Percentiles rank a stretch among this genome's conserved stretches.
These are phyloP conservation scores for Colletotrichum echinochloae DNA, from an alignment of 2,329 filamentous ascomycete species.

Conservation along the genomic window DNA sequence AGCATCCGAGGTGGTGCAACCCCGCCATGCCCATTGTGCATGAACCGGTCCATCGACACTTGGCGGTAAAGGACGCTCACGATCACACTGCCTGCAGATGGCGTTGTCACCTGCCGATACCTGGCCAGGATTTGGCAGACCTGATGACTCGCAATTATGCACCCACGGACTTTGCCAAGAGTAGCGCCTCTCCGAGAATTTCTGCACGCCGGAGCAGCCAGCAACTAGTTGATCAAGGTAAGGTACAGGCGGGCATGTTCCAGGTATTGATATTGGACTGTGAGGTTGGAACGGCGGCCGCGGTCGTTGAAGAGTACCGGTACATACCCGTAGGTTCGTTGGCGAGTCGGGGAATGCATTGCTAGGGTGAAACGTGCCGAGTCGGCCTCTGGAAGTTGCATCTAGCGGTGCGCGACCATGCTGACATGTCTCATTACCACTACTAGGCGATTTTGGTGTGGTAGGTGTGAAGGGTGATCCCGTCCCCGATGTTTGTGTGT, in stretches of 20 bases:
- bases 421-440: constrained; percentile 14
- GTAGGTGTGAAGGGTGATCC: constrained; percentile 14
- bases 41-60: neutral
- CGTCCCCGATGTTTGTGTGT: constrained; percentile 1
- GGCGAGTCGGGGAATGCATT: constrained; percentile 30
- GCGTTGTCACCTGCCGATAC: constrained; percentile 32
- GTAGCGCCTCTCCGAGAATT: neutral
- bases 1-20: neutral
- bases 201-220: neutral
- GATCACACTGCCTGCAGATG: constrained; percentile 27
- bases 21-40: neutral
- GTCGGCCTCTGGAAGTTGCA: constrained; percentile 24
- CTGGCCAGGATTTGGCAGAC: constrained; percentile 21
- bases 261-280: neutral
- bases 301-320: constrained; percentile 22
- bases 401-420: constrained; percentile 27
- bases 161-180: constrained; percentile 23
- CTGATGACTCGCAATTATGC: constrained; percentile 27
- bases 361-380: constrained; percentile 35
- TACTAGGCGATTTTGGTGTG: constrained; percentile 8
- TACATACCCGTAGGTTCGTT: neutral
- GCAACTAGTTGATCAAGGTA: neutral
- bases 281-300: neutral
- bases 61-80: constrained; percentile 2
- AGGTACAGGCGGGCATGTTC: constrained; percentile 8